Evolutionary conservation across 1,139 yeast species (phyloP).

Genomic region (Blastobotrys apis): DNA sequence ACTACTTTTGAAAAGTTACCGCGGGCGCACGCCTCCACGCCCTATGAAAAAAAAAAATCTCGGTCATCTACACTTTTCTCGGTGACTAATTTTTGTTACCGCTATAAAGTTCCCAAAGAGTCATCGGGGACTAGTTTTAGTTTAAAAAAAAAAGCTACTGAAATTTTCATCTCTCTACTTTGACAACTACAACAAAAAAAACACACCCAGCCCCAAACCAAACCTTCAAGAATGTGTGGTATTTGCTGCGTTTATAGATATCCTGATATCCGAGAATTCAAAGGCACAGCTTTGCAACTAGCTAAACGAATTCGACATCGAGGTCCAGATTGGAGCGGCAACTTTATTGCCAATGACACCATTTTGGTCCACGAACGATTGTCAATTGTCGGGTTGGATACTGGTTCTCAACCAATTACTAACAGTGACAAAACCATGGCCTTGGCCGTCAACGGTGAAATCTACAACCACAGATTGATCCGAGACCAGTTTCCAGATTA

Average conservation of each 20-base stretch:
- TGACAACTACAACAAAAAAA: no score
- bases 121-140: no score
- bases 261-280: constrained; percentile 73
- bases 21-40: no score
- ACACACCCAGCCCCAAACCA: no score
- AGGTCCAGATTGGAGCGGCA: constrained; percentile 99
- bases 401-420: constrained; percentile 97
- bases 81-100: no score
- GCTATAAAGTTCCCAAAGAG: no score
- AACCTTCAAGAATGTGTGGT: constrained; percentile 99
- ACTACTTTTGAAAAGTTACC: no score
- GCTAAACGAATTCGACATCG: constrained; percentile 93
- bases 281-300: constrained; percentile 80
- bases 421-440: constrained; percentile 69
- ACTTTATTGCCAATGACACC: constrained; percentile 70
- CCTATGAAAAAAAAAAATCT: no score
- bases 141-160: no score
- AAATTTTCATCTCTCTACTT: no score
- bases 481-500: constrained; percentile 72
- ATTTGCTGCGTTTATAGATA: constrained; percentile 89
- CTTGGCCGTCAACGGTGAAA: constrained; percentile 94
- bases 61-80: no score
- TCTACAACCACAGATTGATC: constrained; percentile 89
- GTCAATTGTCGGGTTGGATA: constrained; percentile 83
- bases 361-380: constrained; percentile 87